Evolutionary conservation across 768 basidiomycete species (phyloP), one percentile per base, ranked within the genome.

Genomic region (Trametes maxima): DNA sequence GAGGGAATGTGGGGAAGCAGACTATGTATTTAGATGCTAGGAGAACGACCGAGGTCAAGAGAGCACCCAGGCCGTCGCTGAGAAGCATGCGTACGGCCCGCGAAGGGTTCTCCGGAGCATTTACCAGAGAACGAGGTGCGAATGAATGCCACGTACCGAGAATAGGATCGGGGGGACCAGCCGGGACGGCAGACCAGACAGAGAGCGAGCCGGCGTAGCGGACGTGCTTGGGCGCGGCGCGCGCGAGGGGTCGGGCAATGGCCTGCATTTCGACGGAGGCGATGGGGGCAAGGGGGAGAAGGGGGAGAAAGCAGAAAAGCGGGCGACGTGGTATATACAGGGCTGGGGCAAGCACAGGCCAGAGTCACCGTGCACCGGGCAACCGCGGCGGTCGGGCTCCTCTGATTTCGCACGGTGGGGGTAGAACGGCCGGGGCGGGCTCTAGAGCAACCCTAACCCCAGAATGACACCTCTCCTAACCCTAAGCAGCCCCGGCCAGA

Each of bases 81-180:
- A 35, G 60, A 55, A 58, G 43, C 22, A 22, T 45, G 37, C 57
- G n/a, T 37, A 39, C 55, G 36, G 37, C 24, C 54, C 35, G 36
- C 46, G 59, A 48, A 47, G 39, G 36, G 47, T 67, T 57, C 56
- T 54, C 44, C 54, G 59, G 46, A 48, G 28, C 50, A 47, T 53
- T 40, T 53, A 58, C 44, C 55, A 40, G 42, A 47, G 61, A 49
- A 54, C 42, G 37, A 24, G 43, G 43, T 60, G 33, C 1, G 44
- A 59, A 24, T 55, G 60, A 58, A 51, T 28, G 64, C 57, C 59
- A 73, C 80, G 57, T 55, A 93, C 93, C 94, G 57, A 96, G 88
- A 78, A 96, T 96, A 52, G 94, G 86, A 73, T 96, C 94, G 24
- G 94, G 94, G 64, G 94, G 94, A 28, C 94, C 94, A 25, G 90